phyloP scores from a whole-genome alignment of 75 land plant genomes.

The Azolla pinnata region DNA sequence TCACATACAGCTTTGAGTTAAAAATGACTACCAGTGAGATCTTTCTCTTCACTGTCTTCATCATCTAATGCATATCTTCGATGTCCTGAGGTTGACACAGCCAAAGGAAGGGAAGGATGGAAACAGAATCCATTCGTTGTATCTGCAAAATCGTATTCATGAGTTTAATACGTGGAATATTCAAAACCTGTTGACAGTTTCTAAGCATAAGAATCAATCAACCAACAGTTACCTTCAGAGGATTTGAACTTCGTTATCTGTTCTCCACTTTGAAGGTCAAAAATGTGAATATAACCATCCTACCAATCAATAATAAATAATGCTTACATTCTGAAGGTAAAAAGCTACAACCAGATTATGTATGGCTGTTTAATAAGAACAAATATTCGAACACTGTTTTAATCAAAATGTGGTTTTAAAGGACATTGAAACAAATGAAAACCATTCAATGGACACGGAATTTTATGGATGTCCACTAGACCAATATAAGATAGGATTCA shows the following conservation, averaged over 20 bases:
- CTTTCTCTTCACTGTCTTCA: slow-evolving; percentile 26
- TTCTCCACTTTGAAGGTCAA: slow-evolving; percentile 90
- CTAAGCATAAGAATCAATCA: neutral
- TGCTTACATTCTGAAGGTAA: neutral
- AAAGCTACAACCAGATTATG: neutral
- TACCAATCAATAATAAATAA: slow-evolving; percentile 16
- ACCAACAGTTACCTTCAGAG: slow-evolving; percentile 45
- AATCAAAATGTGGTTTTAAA: neutral
- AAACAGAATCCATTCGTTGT: slow-evolving; percentile 86
- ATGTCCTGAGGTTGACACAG: slow-evolving; percentile 82
- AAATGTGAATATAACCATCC: slow-evolving; percentile 84
- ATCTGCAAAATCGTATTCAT: slow-evolving; percentile 31
- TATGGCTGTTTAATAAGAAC: neutral
- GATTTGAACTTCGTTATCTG: slow-evolving; percentile 66
- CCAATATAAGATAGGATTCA: neutral
- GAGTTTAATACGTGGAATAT: neutral
- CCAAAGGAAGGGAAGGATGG: slow-evolving; percentile 79
- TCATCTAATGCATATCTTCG: slow-evolving; percentile 54
- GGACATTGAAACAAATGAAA: no score
- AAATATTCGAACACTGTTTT: neutral
- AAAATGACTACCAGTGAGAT: slow-evolving; percentile 29
- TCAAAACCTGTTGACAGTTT: neutral
- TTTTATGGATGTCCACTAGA: no score
- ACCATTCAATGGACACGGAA: no score
- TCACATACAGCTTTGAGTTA: neutral